Evolutionary conservation across 2,329 filamentous ascomycete species (phyloP).

Genomic region (Trichoderma sp.): DNA sequence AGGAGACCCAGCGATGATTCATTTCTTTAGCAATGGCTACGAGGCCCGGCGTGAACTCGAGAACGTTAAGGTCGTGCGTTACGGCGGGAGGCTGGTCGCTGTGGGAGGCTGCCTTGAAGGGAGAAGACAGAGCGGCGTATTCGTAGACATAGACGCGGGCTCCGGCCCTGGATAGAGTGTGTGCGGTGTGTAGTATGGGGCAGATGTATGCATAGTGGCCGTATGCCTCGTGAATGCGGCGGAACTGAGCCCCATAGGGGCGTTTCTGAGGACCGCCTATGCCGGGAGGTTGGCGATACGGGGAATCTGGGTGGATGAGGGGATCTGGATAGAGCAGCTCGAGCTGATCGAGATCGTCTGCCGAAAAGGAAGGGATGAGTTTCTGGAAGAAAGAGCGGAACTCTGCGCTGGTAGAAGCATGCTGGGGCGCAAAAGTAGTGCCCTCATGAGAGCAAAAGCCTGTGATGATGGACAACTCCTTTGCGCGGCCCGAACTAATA

Average conservation of each 20-base stretch:
- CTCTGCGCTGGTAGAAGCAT: conserved; percentile 51
- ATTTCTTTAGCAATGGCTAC: conserved; percentile 46
- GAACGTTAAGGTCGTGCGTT: conserved; percentile 46
- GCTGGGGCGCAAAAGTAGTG: conserved; percentile 61
- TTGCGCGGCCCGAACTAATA: conserved; percentile 51
- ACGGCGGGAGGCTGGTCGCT: conserved; percentile 51
- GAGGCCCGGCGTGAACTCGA: conserved; percentile 45
- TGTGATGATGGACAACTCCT: conserved; percentile 56
- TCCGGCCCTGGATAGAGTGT: conserved; percentile 42
- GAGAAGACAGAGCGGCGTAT: conserved; percentile 54
- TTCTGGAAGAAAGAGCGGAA: conserved; percentile 64
- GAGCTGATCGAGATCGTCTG: conserved; percentile 57
- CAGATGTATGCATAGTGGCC: conserved; percentile 67
- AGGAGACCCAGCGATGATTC: conserved; percentile 48
- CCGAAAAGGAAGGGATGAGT: conserved; percentile 62
- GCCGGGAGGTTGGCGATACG: conserved; percentile 46
- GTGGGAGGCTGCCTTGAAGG: conserved; percentile 50
- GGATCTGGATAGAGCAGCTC: conserved; percentile 67
- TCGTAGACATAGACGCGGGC: conserved; percentile 60
- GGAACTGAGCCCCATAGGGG: conserved; percentile 58
- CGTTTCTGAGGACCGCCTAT: conserved; percentile 30
- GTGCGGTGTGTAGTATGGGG: conserved; percentile 64
- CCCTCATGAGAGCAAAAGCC: conserved; percentile 75
- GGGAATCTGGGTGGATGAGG: conserved; percentile 43
- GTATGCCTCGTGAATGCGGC: conserved; percentile 63